Conservation (phyloP, 306 rosid species). For the Cyclanthera cordifolia region DNA sequence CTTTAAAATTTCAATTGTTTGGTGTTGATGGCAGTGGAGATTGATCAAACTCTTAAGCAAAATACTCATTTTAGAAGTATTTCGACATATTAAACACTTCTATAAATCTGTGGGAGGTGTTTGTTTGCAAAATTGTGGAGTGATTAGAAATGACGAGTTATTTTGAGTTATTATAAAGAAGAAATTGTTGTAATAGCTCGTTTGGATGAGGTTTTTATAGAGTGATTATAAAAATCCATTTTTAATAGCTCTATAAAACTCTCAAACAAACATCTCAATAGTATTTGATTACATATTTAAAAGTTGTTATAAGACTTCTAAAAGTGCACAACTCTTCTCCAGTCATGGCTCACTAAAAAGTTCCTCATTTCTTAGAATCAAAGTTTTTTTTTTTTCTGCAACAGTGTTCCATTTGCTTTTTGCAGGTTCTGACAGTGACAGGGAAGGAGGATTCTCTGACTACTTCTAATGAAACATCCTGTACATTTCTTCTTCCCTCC, state of each 20-base stretch:
- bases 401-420: slow-evolving; percentile 18
- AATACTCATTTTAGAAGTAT: neutral
- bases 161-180: too few species aligned
- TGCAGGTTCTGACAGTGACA: slow-evolving; percentile 66
- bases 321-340: neutral
- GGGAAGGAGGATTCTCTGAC: slow-evolving; percentile 77
- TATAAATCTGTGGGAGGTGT: neutral
- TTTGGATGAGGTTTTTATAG: too few species aligned
- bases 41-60: slow-evolving; percentile 1
- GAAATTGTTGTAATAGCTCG: too few species aligned
- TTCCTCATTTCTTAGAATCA: neutral
- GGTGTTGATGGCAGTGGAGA: neutral
- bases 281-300: neutral
- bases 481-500: slow-evolving; percentile 26
- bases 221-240: too few species aligned
- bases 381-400: neutral
- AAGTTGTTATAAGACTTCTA: neutral
- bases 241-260: too few species aligned
- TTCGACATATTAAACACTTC: neutral
- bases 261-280: too few species aligned
- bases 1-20: neutral
- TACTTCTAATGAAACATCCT: slow-evolving; percentile 50
- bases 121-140: too few species aligned
- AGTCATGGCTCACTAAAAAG: neutral
- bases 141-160: too few species aligned